A percentile compares a stretch with the other conserved stretches of the same genome.
Evolutionary conservation across 1,284 basidiomycete genomes (phyloP).

Genomic region (Naganishia albida): DNA sequence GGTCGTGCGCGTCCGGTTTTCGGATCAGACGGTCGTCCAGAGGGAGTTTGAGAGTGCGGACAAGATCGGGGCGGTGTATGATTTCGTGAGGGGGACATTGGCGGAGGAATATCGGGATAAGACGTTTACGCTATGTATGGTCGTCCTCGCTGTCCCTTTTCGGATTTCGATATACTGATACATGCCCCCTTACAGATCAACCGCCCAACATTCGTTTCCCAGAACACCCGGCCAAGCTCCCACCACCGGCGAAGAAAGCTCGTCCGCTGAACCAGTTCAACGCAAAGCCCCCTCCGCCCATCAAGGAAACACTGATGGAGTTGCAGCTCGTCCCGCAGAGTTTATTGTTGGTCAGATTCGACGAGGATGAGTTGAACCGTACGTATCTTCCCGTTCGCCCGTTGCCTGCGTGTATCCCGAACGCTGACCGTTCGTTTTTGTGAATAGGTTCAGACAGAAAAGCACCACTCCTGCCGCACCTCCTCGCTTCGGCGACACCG

Average conservation of each 20-base stretch:
- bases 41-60: constrained; percentile 21
- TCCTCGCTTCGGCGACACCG: constrained; percentile 46
- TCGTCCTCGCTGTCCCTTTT: too few relatives aligned
- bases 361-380: constrained; percentile 52
- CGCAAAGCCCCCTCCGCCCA: constrained; percentile 42
- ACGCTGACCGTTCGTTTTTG: neutral
- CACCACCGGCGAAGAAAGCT: constrained; percentile 31
- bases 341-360: constrained; percentile 49
- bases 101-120: constrained; percentile 37
- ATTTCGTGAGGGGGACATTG: constrained; percentile 49
- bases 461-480: constrained; percentile 47
- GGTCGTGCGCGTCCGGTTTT: constrained; percentile 12
- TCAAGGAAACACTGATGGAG: constrained; percentile 45
- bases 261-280: constrained; percentile 17
- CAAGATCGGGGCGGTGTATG: constrained; percentile 51
- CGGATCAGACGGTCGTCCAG: constrained; percentile 21
- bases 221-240: constrained; percentile 42
- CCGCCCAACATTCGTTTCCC: constrained; percentile 50
- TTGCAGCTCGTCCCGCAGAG: constrained; percentile 53
- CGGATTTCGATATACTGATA: too few relatives aligned
- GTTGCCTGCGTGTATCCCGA: neutral
- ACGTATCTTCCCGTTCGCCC: constrained; percentile 26
- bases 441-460: constrained; percentile 41
- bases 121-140: constrained; percentile 51
- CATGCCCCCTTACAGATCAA: constrained; percentile 42